Percentiles rank a stretch among this genome's conserved stretches.
Conservation (phyloP, 2,329 filamentous ascomycete species). For the Fusarium sp. region DNA sequence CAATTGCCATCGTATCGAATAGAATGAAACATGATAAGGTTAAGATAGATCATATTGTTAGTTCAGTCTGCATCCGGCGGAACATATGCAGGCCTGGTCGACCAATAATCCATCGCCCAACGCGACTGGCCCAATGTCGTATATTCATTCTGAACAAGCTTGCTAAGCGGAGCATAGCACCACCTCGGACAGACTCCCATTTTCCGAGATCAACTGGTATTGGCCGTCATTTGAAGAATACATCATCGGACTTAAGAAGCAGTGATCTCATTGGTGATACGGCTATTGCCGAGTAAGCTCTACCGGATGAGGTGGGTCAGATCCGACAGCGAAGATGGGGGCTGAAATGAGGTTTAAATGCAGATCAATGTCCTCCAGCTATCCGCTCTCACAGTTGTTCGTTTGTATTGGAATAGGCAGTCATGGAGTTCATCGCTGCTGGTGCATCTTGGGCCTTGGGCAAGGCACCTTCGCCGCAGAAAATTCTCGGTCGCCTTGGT, state of each 20-base stretch:
- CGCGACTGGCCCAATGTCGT: too few relatives aligned
- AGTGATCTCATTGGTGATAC: not conserved
- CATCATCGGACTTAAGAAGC: not conserved
- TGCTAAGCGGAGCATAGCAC: too few relatives aligned
- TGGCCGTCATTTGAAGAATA: fast-evolving
- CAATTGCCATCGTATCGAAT: too few relatives aligned
- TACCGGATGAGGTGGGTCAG: not conserved
- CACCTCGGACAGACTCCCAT: not conserved
- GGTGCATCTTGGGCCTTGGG: conserved; percentile 21
- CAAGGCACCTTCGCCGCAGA: not conserved
- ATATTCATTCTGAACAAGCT: not conserved
- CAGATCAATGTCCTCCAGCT: not conserved
- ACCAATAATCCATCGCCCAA: too few relatives aligned
- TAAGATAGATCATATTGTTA: too few relatives aligned
- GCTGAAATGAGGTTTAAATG: not conserved
- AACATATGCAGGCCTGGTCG: not conserved
- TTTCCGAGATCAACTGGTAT: not conserved
- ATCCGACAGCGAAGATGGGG: not conserved
- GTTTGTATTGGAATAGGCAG: fast-evolving
- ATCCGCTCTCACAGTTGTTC: too few relatives aligned
- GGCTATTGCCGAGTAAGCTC: not conserved
- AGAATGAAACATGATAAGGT: too few relatives aligned
- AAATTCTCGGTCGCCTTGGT: conserved; percentile 9
- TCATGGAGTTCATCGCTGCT: conserved; percentile 30
- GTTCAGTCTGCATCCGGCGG: fast-evolving